These are phyloP conservation scores for Epichloe coenophiala DNA, from an alignment of 2,329 filamentous ascomycete species.

Conservation along the genomic window DNA sequence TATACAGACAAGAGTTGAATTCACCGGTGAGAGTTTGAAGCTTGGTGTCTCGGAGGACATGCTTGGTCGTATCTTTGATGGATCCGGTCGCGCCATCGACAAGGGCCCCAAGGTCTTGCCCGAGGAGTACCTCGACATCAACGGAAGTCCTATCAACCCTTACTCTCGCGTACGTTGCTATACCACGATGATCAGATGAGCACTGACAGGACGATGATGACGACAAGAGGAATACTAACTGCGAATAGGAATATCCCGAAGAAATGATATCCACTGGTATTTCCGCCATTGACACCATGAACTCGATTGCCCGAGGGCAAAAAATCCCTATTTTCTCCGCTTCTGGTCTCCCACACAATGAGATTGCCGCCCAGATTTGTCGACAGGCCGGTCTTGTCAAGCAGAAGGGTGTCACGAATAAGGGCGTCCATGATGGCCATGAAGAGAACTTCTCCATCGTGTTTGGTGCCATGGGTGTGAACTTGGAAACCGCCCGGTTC, in stretches of 20 bases:
- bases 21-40: slow-evolving; percentile 93
- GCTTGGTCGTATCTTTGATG: slow-evolving; percentile 97
- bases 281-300: slow-evolving; percentile 97
- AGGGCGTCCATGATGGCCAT: slow-evolving; percentile 91
- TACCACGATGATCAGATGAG: background rate
- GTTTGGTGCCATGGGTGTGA: slow-evolving; percentile 99
- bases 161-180: slow-evolving; percentile 63
- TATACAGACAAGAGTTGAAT: slow-evolving; percentile 82
- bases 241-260: slow-evolving; percentile 77
- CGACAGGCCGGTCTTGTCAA: slow-evolving; percentile 89
- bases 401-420: slow-evolving; percentile 64
- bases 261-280: slow-evolving; percentile 99
- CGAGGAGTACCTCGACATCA: slow-evolving; percentile 98
- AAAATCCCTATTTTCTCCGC: slow-evolving; percentile 99
- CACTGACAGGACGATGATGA: background rate
- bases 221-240: slow-evolving; percentile 7
- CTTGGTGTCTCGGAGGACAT: slow-evolving; percentile 98
- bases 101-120: slow-evolving; percentile 97
- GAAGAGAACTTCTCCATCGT: slow-evolving; percentile 99
- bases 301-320: slow-evolving; percentile 93
- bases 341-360: slow-evolving; percentile 95
- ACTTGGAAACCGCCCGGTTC: slow-evolving; percentile 96
- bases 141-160: slow-evolving; percentile 96
- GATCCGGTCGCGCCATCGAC: slow-evolving; percentile 93
- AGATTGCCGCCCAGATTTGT: slow-evolving; percentile 98